Evolutionary conservation across 2,329 filamentous ascomycete species (phyloP).

Genomic region (Pestalotiopsis sp.): DNA sequence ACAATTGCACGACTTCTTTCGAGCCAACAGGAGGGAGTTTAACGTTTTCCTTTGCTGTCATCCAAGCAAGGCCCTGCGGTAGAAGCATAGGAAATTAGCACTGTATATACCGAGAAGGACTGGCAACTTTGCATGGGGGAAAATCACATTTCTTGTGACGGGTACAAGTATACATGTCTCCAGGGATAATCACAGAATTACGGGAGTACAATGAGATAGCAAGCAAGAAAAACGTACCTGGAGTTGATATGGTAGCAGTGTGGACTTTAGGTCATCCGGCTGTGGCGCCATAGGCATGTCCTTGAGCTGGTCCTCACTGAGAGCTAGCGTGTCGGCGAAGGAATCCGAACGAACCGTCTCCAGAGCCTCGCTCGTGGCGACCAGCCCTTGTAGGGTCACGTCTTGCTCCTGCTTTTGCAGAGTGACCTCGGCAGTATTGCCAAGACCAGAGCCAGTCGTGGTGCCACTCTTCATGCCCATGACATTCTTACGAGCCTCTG

Average conservation of each 20-base stretch:
- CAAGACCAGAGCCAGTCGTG: constrained; percentile 38
- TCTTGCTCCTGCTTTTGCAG: constrained; percentile 33
- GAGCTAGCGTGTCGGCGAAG: constrained; percentile 70
- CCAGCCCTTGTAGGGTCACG: constrained; percentile 63
- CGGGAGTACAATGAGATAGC: no score
- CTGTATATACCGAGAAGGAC: background rate
- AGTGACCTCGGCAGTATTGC: constrained; percentile 21
- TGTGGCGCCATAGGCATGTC: constrained; percentile 74
- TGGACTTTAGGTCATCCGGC: constrained; percentile 65
- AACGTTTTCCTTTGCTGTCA: constrained; percentile 76
- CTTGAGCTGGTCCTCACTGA: constrained; percentile 69
- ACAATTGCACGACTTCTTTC: constrained; percentile 72
- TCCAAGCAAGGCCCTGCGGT: constrained; percentile 77
- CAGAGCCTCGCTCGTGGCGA: constrained; percentile 67
- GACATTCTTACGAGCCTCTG: constrained; percentile 53
- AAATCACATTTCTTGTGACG: background rate
- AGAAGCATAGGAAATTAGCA: constrained; percentile 4
- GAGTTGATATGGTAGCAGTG: constrained; percentile 78
- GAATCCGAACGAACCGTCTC: constrained; percentile 64
- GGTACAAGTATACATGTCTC: background rate
- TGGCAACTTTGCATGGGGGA: background rate
- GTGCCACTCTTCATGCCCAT: constrained; percentile 39
- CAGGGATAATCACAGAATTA: no score
- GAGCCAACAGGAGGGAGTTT: constrained; percentile 61
- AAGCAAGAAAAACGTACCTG: constrained; percentile 43